Base-by-base conservation (phyloP, 2,329 filamentous ascomycete genomes). In the Talaromyces sp. region DNA sequence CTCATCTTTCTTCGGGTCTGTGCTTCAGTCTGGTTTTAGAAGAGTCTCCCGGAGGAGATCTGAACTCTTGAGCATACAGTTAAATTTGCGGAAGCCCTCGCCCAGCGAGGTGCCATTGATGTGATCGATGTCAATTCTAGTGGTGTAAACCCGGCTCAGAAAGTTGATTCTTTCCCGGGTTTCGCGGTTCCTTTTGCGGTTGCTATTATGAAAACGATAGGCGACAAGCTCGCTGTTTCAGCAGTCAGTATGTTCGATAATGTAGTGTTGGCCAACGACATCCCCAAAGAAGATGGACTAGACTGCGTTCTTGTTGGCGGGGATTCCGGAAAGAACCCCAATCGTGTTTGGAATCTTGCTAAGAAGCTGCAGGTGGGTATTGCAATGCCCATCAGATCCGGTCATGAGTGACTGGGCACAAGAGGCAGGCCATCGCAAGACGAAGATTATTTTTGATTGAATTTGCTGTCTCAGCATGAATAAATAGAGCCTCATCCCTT, bases 91-190 rank as follows among this genome's bases (percentile, higher is more conserved):
- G 74, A 82, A 73, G 80, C 89, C 10, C 84, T 97, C 1, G 90
- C 91, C 0, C 85, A 84, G 0, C 81, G 84, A 13, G 93, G 93
- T 37, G 69, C 71, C 3, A 85, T 97, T 50, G 93, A 97, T 74
- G 81, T 96, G 17, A 83, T 97, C 33, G 93, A 97, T 75, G 87
- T 96, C 65, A 92, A 89, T 70, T 89, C 88, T 0, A 91, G 88
- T 39, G 93, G 91, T 47, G 90, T 90, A 73, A 85, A 87, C 74
- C 77, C 82, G 41, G 71, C 71, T 27, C 78, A 81, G 69, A 77
- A 79, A 66, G 73, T 81, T 62, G 71, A 72, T 47, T 70, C 71
- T 11, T 84, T 85, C 52, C 86, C 88, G 1, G 89, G 83, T 0
- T 94, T 91, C 81, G 92, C 96, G 81, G 84, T 88, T 27, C 86